A percentile compares a stretch with the other conserved stretches of the same genome.
Conservation (phyloP, 768 basidiomycete species). For the Russula ochroleuca region DNA sequence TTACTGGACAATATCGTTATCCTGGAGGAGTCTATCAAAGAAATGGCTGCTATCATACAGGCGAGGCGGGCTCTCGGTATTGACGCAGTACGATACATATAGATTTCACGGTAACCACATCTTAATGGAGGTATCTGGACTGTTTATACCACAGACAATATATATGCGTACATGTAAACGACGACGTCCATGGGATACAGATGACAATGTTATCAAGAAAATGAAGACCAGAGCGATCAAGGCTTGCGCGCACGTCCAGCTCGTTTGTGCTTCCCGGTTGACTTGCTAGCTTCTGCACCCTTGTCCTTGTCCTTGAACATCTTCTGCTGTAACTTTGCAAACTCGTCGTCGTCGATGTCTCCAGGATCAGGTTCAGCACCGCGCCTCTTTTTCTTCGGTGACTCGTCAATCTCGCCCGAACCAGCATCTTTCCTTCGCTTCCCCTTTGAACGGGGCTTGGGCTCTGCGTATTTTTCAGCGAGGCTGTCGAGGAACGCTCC, state of each 20-base stretch:
- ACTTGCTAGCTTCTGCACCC: constrained; percentile 28
- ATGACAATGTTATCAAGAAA: neutral
- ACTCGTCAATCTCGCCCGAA: constrained; percentile 39
- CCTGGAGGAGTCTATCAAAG: constrained; percentile 92
- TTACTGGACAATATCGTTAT: constrained; percentile 93
- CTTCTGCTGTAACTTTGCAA: constrained; percentile 55
- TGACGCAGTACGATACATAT: constrained; percentile 74
- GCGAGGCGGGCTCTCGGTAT: constrained; percentile 80
- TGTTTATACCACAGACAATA: constrained; percentile 8
- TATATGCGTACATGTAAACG: constrained; percentile 15
- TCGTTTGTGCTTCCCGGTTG: constrained; percentile 20
- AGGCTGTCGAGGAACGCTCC: constrained; percentile 71
- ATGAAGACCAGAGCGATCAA: neutral
- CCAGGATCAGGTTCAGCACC: constrained; percentile 40
- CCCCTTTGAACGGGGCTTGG: constrained; percentile 39
- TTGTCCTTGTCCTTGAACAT: constrained; percentile 46
- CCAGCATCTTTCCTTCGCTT: constrained; percentile 43
- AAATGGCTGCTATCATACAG: constrained; percentile 80
- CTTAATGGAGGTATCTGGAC: neutral
- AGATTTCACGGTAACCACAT: constrained; percentile 7
- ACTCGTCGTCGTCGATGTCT: constrained; percentile 64
- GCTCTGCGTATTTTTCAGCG: constrained; percentile 66
- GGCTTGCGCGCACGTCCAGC: constrained; percentile 17
- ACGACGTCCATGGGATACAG: neutral
- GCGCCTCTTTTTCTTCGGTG: constrained; percentile 47